These are phyloP conservation scores for Camelina neglecta DNA, from an alignment of 345 rosid genomes.

Conservation along the genomic window DNA sequence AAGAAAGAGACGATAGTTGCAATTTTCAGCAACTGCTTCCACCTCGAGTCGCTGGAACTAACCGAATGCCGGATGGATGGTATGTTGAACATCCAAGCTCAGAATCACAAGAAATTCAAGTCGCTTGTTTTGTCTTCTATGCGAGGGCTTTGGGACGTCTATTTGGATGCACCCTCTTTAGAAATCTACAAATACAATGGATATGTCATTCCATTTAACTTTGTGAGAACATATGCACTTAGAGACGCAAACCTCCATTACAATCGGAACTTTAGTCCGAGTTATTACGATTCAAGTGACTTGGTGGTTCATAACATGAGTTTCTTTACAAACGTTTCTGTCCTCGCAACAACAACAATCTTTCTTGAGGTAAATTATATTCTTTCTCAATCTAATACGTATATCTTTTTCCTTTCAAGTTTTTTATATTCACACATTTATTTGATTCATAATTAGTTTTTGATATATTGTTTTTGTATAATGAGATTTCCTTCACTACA, in stretches of 20 bases:
- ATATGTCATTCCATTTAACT: neutral
- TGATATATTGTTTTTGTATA: too few species aligned
- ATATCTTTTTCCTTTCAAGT: too few species aligned
- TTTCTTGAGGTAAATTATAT: slow-evolving; percentile 33
- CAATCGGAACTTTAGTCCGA: neutral
- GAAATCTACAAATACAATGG: slow-evolving; percentile 30
- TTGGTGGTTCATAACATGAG: neutral
- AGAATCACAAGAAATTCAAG: slow-evolving; percentile 13
- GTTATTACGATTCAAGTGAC: neutral
- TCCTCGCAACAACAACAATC: slow-evolving; percentile 18
- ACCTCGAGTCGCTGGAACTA: slow-evolving; percentile 19
- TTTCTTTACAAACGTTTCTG: neutral
- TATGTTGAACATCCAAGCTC: neutral
- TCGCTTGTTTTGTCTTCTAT: neutral
- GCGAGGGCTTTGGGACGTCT: neutral
- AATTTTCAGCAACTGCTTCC: slow-evolving; percentile 11
- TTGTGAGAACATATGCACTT: neutral
- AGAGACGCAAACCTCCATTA: slow-evolving; percentile 6
- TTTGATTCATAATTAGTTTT: too few species aligned
- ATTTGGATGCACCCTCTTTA: slow-evolving; percentile 16
- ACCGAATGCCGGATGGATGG: neutral
- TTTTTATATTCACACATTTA: neutral
- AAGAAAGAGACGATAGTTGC: neutral
- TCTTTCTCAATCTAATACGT: neutral
- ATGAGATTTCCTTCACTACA: too few species aligned